Base-by-base conservation (phyloP, 2,329 filamentous ascomycete species). In the Thielaviopsis ethacetica region DNA sequence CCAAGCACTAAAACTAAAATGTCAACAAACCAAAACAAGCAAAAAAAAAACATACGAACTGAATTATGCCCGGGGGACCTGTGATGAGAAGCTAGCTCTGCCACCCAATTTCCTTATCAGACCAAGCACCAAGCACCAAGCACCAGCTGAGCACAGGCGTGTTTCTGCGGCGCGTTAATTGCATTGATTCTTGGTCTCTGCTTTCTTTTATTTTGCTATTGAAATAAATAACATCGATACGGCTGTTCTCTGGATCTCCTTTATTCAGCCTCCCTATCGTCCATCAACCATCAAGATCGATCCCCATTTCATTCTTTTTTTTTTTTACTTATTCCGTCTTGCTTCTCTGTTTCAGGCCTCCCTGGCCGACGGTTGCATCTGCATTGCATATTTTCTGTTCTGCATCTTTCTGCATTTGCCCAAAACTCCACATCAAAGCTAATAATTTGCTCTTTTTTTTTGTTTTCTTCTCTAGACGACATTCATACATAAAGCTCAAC, bases 11-110 rank as follows among this genome's bases (percentile, higher is more conserved):
- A 52, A 15, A 27, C 22, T 54, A 6, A 30, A 49, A 52, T 60
- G 54, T 60, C 59, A 60, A 60, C 59, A 60, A 60, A 57, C 54
- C 38, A 15, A 54, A 55, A n/a, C 41, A 50, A 21, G 22, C 7
- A n/a, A 17, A 5, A 17, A 12, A 41, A 13, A 44, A 44, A 7
- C 38, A 44, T 17, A 34, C 30, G 12, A 44, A 44, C 38, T 17
- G 17, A 44, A 15, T n/a, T n/a, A 7, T 3, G 17, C 17, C 38
- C 15, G 38, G 17, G 17, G 13, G 21, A 21, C 47, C 44, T 49
- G 54, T 21, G 38, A 44, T 17, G 5, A 44, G 38, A 44, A 44
- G 38, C 38, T 44, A 44, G 38, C 38, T 44, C 38, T 44, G 38
- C 38, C 38, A 44, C 38, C 56, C 52, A 52, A 19, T 38, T 53